These are phyloP conservation scores for Hordeum pubiflorum DNA, from an alignment of 202 grass and related monocot genomes.

Conservation along the genomic window DNA sequence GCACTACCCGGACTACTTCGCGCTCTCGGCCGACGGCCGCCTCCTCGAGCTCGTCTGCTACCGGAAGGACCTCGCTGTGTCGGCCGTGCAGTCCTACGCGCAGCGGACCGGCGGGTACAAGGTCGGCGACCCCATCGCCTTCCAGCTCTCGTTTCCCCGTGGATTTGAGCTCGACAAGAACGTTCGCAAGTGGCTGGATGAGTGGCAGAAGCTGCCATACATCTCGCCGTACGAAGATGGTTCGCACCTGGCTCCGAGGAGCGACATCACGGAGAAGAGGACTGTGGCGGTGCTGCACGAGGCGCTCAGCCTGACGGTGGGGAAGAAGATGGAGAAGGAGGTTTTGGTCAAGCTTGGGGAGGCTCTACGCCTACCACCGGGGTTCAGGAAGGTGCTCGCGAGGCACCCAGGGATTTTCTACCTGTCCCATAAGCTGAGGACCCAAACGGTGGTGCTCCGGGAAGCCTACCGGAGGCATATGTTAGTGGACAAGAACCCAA, in stretches of 20 bases:
- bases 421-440: constrained; percentile 72
- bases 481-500: constrained; percentile 68
- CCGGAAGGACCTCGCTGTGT: constrained; percentile 70
- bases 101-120: constrained; percentile 64
- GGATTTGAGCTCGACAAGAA: constrained; percentile 78
- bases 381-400: constrained; percentile 68
- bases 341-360: constrained; percentile 63
- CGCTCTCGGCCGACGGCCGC: constrained; percentile 38
- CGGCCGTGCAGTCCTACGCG: constrained; percentile 57
- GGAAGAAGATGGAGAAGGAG: constrained; percentile 90
- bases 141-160: constrained; percentile 60
- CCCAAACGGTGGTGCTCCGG: constrained; percentile 72
- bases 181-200: constrained; percentile 70
- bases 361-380: constrained; percentile 48
- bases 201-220: constrained; percentile 82
- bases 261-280: constrained; percentile 79
- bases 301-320: constrained; percentile 54
- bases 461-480: constrained; percentile 69
- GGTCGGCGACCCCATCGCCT: constrained; percentile 56
- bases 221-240: constrained; percentile 76
- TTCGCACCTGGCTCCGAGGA: constrained; percentile 50
- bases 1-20: constrained; percentile 80
- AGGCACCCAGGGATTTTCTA: constrained; percentile 88
- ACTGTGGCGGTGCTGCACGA: constrained; percentile 71
- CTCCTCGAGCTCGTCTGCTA: constrained; percentile 88